Conservation (phyloP, 345 rosid species). For the Pistacia vera region DNA sequence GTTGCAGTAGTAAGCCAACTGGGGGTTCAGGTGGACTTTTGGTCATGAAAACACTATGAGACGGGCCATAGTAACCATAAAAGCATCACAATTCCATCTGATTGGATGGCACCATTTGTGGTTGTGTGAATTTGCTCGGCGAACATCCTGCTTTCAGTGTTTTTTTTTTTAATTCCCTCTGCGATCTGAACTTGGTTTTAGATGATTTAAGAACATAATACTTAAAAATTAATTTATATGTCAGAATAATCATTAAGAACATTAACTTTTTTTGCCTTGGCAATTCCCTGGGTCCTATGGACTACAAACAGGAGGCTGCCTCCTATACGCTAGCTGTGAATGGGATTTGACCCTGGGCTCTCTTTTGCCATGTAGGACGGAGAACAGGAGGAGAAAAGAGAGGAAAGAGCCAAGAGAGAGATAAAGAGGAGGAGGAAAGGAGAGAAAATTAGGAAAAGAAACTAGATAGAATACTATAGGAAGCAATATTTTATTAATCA, state of each 20-base stretch:
- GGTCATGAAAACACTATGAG: slow-evolving; percentile 61
- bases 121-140: slow-evolving; percentile 91
- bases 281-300: background rate
- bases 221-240: background rate
- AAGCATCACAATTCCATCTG: slow-evolving; percentile 70
- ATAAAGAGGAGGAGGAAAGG: too few relatives aligned
- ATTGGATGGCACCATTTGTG: slow-evolving; percentile 96
- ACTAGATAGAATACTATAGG: too few relatives aligned
- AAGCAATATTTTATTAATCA: too few relatives aligned
- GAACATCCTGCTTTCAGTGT: slow-evolving; percentile 94
- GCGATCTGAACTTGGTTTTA: background rate
- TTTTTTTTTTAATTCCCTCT: background rate
- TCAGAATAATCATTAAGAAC: too few relatives aligned
- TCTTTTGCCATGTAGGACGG: background rate
- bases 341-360: too few relatives aligned
- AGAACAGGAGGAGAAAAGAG: too few relatives aligned
- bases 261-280: background rate
- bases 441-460: too few relatives aligned
- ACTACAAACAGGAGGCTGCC: background rate
- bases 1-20: slow-evolving; percentile 91
- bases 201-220: background rate
- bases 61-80: slow-evolving; percentile 56
- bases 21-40: slow-evolving; percentile 67
- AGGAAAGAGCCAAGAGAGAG: too few relatives aligned
- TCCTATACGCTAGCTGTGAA: background rate